Evolutionary conservation across 352 stramenopile species (phyloP), one percentile per base, ranked within the genome.

Genomic region (Globisporangium emineosum): DNA sequence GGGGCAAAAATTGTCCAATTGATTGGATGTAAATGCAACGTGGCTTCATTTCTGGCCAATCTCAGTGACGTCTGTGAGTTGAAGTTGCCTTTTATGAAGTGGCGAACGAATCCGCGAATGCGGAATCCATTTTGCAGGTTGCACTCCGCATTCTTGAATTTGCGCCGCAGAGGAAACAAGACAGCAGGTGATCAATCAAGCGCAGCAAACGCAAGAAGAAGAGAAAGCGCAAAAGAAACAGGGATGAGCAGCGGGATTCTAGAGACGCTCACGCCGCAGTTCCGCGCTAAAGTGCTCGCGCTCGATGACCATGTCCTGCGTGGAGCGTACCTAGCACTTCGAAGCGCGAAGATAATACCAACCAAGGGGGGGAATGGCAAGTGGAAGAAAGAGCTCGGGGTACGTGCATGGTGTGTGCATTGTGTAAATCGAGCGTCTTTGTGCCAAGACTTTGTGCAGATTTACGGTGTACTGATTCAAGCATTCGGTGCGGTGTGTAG

Each of bases 241-340:
- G 37, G 37, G 15, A 21, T 9, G 37, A 9, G 5, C 37, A 30
- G n/a, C 30, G 30, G 52, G 3, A 19, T 58, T 29, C 30, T 58
- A 3, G 52, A 58, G 19, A 40, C 52, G 37, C 37, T 45, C 37
- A 45, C 37, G n/a, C 52, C 52, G n/a, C 13, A 37, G 29, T 58
- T 47, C 17, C 30, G 52, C 35, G 29, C 30, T 12, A 45, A 25
- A 23, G 30, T 58, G 32, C 52, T 58, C 15, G 17, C 27, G 30
- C 52, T 58, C 29, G 52, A 43, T 47, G 30, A 58, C 29, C 12
- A 29, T 40, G 10, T 25, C 29, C 29, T 58, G 10, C 29, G 21
- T 19, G 10, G 29, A 35, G 52, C 52, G 35, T 30, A 45, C 2
- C 29, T 35, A 25, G 29, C 52, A 12, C 30, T 58, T 23, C 10